Percentiles rank a stretch among this genome's conserved stretches.
Conservation (phyloP, 768 basidiomycete species). For the Rhodotorula taiwanensis region DNA sequence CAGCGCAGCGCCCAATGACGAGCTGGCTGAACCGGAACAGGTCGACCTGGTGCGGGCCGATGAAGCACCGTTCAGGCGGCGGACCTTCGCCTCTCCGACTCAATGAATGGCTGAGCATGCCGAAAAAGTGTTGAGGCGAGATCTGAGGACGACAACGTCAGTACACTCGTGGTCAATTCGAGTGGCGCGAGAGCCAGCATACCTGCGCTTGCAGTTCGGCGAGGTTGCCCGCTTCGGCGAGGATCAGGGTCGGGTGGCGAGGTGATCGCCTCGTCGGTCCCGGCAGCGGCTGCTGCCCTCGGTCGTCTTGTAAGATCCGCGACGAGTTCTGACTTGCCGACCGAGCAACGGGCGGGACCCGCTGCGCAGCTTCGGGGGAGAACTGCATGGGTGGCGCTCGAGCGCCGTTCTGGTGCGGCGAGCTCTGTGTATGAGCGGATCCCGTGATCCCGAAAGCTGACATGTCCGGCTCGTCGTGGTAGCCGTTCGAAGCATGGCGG, state of each 20-base stretch:
- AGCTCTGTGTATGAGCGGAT: too few relatives aligned
- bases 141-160: constrained; percentile 1
- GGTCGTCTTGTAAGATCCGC: neutral
- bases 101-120: neutral
- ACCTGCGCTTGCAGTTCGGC: neutral
- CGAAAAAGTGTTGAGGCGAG: constrained; percentile 5
- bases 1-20: constrained; percentile 13
- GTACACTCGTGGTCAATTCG: neutral
- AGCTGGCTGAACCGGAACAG: constrained; percentile 12
- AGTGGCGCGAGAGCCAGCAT: neutral
- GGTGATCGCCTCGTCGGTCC: neutral
- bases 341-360: too few relatives aligned
- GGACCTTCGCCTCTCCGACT: constrained; percentile 3
- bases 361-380: too few relatives aligned
- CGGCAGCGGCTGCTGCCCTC: neutral
- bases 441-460: too few relatives aligned
- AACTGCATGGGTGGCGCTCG: too few relatives aligned
- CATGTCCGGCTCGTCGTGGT: too few relatives aligned
- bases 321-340: too few relatives aligned
- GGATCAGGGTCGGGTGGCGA: neutral
- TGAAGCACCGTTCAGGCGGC: neutral
- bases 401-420: too few relatives aligned
- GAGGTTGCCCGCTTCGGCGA: neutral
- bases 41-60: constrained; percentile 8
- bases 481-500: too few relatives aligned